Base-by-base conservation (phyloP, 2,329 filamentous ascomycete species). In the Pyrenochaeta sp. region DNA sequence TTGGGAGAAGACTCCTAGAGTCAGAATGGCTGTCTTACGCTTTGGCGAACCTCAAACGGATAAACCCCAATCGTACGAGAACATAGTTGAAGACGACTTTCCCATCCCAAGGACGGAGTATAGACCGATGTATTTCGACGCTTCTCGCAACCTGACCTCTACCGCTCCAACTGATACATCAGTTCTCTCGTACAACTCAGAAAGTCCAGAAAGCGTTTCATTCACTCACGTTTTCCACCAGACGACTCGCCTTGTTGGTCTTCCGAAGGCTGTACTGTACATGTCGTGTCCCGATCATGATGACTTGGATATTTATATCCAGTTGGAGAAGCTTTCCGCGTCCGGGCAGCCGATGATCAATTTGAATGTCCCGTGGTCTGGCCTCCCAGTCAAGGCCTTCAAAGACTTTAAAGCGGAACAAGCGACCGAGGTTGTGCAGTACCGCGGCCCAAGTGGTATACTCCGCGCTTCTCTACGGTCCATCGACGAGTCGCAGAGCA, bases 1-100 rank as follows among this genome's bases (percentile, higher is more conserved):
- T 11, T 79, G 74, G 74, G 72, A 77, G 41, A 60, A 68, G 28
- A 80, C 76, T 0, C 75, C 76, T 1, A 62, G 60, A 22, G 72
- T 79, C 2, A 67, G 76, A 6, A 72, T 68, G 60, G 65, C 73
- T 1, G 55, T 71, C 0, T 55, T 51, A 26, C n/a, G 26, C 9
- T 41, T 29, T 30, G 35, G 30, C 8, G 23, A 22, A 35, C 22
- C 34, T n/a, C n/a, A n/a, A n/a, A n/a, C n/a, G n/a, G 26, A 14
- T 14, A 14, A 4, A 4, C 22, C n/a, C n/a, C n/a, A n/a, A n/a
- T n/a, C n/a, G n/a, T n/a, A n/a, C n/a, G n/a, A n/a, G n/a, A n/a
- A n/a, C n/a, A n/a, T n/a, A n/a, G n/a, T n/a, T n/a, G n/a, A 28
- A 3, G 21, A 27, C 14, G 9, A 5, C 24, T 27, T 27, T 27